phyloP scores from a whole-genome alignment of 1,284 basidiomycete species.

The Neotropicomus parvogracilis region DNA sequence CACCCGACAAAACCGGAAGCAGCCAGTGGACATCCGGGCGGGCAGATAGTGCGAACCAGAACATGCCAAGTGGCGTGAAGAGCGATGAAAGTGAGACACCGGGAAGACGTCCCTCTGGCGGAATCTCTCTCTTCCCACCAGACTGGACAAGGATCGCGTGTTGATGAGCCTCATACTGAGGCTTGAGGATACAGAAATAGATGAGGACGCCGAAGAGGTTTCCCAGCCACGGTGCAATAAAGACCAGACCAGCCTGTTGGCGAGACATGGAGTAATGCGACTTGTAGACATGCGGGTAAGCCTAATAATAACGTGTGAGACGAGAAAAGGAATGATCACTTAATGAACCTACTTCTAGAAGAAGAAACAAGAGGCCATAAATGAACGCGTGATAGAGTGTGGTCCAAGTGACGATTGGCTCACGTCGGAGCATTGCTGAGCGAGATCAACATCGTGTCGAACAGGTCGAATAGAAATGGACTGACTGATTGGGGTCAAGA shows the following conservation, averaged over 20 bases:
- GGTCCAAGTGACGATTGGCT: constrained; percentile 28
- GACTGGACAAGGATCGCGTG: constrained; percentile 10
- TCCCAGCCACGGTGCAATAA: constrained; percentile 25
- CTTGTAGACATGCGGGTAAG: constrained; percentile 26
- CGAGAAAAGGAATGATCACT: background rate
- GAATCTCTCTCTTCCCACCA: constrained; percentile 13
- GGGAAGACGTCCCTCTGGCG: constrained; percentile 25
- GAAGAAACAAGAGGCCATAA: constrained; percentile 26
- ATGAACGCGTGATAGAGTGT: constrained; percentile 26
- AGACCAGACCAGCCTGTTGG: constrained; percentile 22
- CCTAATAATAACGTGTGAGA: constrained; percentile 13
- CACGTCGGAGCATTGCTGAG: constrained; percentile 22
- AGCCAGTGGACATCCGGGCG: constrained; percentile 19
- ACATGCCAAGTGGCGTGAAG: constrained; percentile 27
- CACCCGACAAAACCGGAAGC: constrained; percentile 22
- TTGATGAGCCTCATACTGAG: constrained; percentile 19
- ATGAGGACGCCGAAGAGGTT: constrained; percentile 26
- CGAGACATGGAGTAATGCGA: constrained; percentile 24
- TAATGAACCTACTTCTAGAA: constrained; percentile 20
- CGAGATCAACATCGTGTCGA: background rate
- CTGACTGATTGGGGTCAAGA: constrained; percentile 25
- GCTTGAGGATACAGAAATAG: constrained; percentile 27
- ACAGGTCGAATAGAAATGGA: background rate
- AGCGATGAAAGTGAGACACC: constrained; percentile 22
- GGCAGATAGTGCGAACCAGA: constrained; percentile 29